A percentile compares a stretch with the other conserved stretches of the same genome.
Evolutionary conservation across 768 basidiomycete genomes (phyloP).

Genomic region (Suillus plorans): DNA sequence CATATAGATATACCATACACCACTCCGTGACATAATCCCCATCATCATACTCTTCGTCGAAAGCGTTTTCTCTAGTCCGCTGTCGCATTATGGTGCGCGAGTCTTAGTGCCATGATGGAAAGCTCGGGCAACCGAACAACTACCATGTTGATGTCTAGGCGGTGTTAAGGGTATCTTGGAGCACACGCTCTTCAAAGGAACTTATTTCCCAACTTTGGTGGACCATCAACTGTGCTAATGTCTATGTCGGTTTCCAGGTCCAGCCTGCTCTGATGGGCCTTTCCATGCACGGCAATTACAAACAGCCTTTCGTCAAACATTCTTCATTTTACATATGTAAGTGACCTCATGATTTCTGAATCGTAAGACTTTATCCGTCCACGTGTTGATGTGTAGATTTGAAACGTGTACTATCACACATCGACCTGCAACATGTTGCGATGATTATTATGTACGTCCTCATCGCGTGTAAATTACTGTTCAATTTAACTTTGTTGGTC

Average conservation of each 20-base stretch:
- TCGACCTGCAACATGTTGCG: no score
- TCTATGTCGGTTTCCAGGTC: conserved; percentile 99
- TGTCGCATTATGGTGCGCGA: conserved; percentile 43
- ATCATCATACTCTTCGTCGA: no score
- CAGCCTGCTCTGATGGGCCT: conserved; percentile 97
- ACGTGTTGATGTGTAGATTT: no score
- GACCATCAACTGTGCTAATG: conserved; percentile 99
- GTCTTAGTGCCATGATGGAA: conserved; percentile 90
- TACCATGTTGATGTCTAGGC: conserved; percentile 97
- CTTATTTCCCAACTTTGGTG: conserved; percentile 99
- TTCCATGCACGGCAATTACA: conserved; percentile 90
- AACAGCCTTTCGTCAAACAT: no score
- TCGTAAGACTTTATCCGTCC: no score
- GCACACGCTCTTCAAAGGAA: conserved; percentile 96
- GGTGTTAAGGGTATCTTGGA: conserved; percentile 97
- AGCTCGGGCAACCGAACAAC: conserved; percentile 96
- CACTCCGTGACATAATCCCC: neutral
- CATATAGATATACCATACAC: conserved; percentile 40
- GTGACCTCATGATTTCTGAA: no score
- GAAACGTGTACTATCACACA: no score
- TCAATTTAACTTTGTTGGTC: no score
- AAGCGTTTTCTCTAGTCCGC: neutral
- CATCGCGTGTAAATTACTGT: no score
- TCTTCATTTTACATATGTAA: no score
- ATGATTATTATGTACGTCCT: no score